Conservation (phyloP, 176 grass and related monocot species). For the Avena atlantica region DNA sequence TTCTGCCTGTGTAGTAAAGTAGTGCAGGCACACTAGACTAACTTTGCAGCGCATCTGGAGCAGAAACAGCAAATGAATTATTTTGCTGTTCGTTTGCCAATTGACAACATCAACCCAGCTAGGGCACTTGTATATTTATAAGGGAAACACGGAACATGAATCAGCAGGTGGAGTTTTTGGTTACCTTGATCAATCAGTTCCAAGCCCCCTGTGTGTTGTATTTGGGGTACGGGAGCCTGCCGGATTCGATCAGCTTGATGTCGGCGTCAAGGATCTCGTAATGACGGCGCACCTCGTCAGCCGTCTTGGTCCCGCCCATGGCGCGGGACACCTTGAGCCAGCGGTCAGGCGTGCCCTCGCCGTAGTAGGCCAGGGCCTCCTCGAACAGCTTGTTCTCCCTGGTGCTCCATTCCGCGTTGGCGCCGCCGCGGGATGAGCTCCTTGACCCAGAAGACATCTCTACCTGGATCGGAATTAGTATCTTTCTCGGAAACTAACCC, state of each 20-base stretch:
- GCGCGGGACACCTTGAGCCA: slow-evolving; percentile 84
- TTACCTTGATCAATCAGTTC: slow-evolving; percentile 39
- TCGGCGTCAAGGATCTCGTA: slow-evolving; percentile 74
- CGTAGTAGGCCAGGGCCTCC: slow-evolving; percentile 69
- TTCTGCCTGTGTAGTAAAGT: neutral
- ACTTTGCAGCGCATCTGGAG: slow-evolving; percentile 20
- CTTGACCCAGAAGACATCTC: slow-evolving; percentile 59
- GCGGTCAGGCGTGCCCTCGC: slow-evolving; percentile 79
- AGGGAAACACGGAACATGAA: neutral
- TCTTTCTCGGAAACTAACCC: neutral
- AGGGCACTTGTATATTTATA: neutral
- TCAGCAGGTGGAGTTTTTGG: neutral
- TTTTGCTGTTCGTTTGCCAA: neutral
- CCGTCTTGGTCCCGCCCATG: slow-evolving; percentile 76
- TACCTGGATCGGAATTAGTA: slow-evolving; percentile 4
- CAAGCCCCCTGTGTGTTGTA: slow-evolving; percentile 61
- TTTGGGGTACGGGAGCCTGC: slow-evolving; percentile 66
- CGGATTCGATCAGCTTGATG: slow-evolving; percentile 56
- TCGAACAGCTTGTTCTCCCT: slow-evolving; percentile 93
- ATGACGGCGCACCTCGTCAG: slow-evolving; percentile 76
- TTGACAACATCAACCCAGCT: slow-evolving; percentile 6
- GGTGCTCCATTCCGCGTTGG: slow-evolving; percentile 54
- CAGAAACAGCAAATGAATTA: neutral
- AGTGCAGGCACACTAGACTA: slow-evolving; percentile 9
- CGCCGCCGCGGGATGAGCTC: slow-evolving; percentile 43